Evolutionary conservation across 805 yeast species (phyloP).

Genomic region (Candida oleophila): DNA sequence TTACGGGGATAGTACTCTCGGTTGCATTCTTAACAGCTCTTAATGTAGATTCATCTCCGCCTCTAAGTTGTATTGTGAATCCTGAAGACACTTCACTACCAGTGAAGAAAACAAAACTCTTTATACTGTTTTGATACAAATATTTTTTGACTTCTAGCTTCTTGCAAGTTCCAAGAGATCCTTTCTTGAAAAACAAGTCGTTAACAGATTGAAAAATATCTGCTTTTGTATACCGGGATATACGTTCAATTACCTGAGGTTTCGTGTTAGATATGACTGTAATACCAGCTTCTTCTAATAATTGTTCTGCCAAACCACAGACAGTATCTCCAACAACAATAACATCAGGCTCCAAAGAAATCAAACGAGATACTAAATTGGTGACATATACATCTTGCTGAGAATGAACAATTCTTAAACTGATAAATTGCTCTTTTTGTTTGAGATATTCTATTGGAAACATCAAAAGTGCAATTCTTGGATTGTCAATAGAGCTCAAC

Average conservation of each 20-base stretch:
- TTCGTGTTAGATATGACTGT: slow-evolving; percentile 81
- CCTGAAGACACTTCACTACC: slow-evolving; percentile 78
- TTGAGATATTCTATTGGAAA: slow-evolving; percentile 86
- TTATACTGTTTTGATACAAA: slow-evolving; percentile 52
- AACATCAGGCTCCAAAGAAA: slow-evolving; percentile 74
- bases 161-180: slow-evolving; percentile 68
- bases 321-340: slow-evolving; percentile 77
- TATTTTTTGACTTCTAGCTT: slow-evolving; percentile 70
- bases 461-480: slow-evolving; percentile 77
- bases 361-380: slow-evolving; percentile 75
- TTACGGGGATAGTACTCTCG: slow-evolving; percentile 76
- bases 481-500: slow-evolving; percentile 62
- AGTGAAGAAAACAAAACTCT: slow-evolving; percentile 74
- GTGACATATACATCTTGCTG: slow-evolving; percentile 85
- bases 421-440: slow-evolving; percentile 74
- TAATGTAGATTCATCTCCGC: slow-evolving; percentile 61
- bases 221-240: slow-evolving; percentile 76
- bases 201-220: slow-evolving; percentile 87
- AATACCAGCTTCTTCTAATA: slow-evolving; percentile 71
- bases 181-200: slow-evolving; percentile 64
- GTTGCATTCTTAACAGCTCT: slow-evolving; percentile 72
- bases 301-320: slow-evolving; percentile 75
- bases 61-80: slow-evolving; percentile 83
- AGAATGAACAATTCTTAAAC: slow-evolving; percentile 77
- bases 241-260: slow-evolving; percentile 74